Base-by-base conservation (phyloP, 345 rosid species). In the Dipteronia dyeriana region DNA sequence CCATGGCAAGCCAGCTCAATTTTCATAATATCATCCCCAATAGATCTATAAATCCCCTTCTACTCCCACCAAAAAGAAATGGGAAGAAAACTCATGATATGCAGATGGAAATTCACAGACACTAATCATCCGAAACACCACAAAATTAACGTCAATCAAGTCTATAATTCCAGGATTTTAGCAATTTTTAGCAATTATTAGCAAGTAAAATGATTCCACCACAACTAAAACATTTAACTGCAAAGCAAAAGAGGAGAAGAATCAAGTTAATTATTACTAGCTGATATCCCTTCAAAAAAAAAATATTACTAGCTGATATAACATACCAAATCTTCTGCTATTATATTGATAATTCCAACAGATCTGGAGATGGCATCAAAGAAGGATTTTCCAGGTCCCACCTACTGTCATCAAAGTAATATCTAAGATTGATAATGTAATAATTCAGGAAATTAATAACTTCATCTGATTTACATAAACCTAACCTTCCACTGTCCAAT, bases 281-380 rank as follows among this genome's bases (percentile, higher is more conserved):
- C 66, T 16, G 54, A 78, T 74, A 71, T 76, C n/a, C n/a, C n/a
- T n/a, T n/a, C n/a, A n/a, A n/a, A n/a, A n/a, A n/a, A n/a, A n/a
- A n/a, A n/a, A n/a, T 31, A 9, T 64, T 81, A 51, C 75, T 72
- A 61, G 79, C 66, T 16, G 54, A 78, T 74, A 71, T 76, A 80
- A 78, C 91, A 34, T 87, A 95, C 98, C 97, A 95, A 82, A 85
- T 95, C 99, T 88, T 95, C 99, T 8, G 98, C 98, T 81, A 93
- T 88, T 78, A 93, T 91, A 65, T 81, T 85, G 85, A 93, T 86
- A 71, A 90, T 81, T 78, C 98, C 99, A 84, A 93, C 82, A 17
- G 89, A 84, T 78, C 76, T 78, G 22, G 86, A 83, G 78, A 95
- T 93, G 77, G 91, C 94, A 71, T 95, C 97, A 81, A 93, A 95